Conservation (phyloP, 441 rosid species). For the Brassica balearica region DNA sequence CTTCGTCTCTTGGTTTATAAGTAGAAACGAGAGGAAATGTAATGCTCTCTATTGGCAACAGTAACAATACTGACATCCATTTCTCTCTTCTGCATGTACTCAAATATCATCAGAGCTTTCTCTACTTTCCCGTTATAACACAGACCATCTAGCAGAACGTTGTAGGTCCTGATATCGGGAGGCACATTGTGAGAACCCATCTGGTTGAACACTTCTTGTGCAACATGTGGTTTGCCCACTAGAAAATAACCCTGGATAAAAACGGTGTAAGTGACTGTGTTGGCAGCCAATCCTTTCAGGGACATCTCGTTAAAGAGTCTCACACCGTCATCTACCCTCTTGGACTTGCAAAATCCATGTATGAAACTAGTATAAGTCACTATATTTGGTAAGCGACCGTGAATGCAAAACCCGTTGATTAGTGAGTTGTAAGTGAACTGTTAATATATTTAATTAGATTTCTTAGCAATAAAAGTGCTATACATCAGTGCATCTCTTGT, state of each 20-base stretch:
- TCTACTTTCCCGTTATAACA: constrained; percentile 35
- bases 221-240: constrained; percentile 20
- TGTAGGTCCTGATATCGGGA: constrained; percentile 40
- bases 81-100: constrained; percentile 26
- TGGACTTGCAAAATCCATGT: constrained; percentile 42
- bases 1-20: not conserved
- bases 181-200: constrained; percentile 18
- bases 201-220: constrained; percentile 27
- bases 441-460: too few relatives aligned
- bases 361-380: constrained; percentile 41
- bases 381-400: constrained; percentile 9
- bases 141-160: constrained; percentile 38
- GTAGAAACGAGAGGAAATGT: too few relatives aligned
- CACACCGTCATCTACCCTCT: constrained; percentile 29
- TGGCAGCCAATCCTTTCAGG: constrained; percentile 14
- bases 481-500: too few relatives aligned
- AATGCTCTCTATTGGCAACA: too few relatives aligned
- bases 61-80: constrained; percentile 37
- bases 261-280: constrained; percentile 35
- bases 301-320: constrained; percentile 24
- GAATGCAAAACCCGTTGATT: constrained; percentile 36
- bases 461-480: too few relatives aligned
- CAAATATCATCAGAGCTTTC: constrained; percentile 28
- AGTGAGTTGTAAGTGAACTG: too few relatives aligned
- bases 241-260: constrained; percentile 37